phyloP scores from a whole-genome alignment of 1,139 yeast genomes.

The Suhomyces terraborum region DNA sequence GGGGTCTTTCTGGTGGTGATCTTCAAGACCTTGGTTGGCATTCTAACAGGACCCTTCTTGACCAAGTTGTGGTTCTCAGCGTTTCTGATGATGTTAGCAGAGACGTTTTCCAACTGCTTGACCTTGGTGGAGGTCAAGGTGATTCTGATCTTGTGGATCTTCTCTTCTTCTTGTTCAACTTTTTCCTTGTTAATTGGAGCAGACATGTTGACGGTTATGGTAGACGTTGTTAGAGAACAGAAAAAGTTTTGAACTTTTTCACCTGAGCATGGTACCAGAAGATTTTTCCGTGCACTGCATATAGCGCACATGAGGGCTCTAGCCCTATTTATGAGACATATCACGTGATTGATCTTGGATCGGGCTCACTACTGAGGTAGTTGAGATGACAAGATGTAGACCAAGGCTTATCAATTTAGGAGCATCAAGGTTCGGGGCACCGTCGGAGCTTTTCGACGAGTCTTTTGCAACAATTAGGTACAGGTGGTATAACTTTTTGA shows the following conservation, averaged over 20 bases:
- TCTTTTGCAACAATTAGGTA: too few species aligned
- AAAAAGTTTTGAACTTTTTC: constrained; percentile 15
- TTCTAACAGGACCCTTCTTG: constrained; percentile 98
- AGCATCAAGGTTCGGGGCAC: too few species aligned
- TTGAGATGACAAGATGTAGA: too few species aligned
- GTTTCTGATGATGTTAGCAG: constrained; percentile 84
- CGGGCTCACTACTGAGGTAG: too few species aligned
- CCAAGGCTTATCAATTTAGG: too few species aligned
- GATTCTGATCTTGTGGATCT: constrained; percentile 97
- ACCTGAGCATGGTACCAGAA: constrained; percentile 14
- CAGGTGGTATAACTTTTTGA: too few species aligned
- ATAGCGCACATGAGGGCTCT: constrained; percentile 10
- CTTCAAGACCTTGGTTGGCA: constrained; percentile 99
- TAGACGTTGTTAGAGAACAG: constrained; percentile 45
- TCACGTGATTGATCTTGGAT: constrained; percentile 10
- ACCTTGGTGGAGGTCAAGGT: constrained; percentile 99
- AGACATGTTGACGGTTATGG: constrained; percentile 59
- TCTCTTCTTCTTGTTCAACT: constrained; percentile 69
- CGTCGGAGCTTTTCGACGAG: too few species aligned
- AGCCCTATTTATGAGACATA: constrained; percentile 13
- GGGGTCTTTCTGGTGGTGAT: constrained; percentile 99
- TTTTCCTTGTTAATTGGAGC: constrained; percentile 80
- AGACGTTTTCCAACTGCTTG: constrained; percentile 93
- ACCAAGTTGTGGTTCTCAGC: constrained; percentile 81
- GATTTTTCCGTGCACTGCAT: constrained; percentile 12